A percentile compares a stretch with the other conserved stretches of the same genome.
These are phyloP conservation scores for Neopestalotiopsis sp. DNA, from an alignment of 2,329 filamentous ascomycete species.

Conservation along the genomic window DNA sequence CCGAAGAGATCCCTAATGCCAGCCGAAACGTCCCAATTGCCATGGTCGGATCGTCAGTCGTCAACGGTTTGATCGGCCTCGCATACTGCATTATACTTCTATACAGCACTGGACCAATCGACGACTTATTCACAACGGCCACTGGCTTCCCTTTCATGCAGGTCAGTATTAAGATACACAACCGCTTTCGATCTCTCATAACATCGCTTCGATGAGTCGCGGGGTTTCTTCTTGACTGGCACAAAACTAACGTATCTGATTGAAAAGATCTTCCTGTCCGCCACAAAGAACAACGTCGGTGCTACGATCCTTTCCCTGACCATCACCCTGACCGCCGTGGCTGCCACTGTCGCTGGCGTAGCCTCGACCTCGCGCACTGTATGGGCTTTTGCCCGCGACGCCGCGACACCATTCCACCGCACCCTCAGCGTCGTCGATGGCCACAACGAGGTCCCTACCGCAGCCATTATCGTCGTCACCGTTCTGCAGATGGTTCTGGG, in stretches of 20 bases:
- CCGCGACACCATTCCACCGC: conserved; percentile 42
- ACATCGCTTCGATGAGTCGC: no score
- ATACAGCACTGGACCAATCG: conserved; percentile 46
- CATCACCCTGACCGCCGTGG: conserved; percentile 31
- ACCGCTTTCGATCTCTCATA: no score
- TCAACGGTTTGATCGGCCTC: conserved; percentile 52
- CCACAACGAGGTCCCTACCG: conserved; percentile 41
- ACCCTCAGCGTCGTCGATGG: conserved; percentile 42
- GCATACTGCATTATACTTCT: conserved; percentile 47
- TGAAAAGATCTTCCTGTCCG: conserved; percentile 36
- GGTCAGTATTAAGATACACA: no score
- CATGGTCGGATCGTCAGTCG: conserved; percentile 38
- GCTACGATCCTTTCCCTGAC: conserved; percentile 36
- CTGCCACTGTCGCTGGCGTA: conserved; percentile 36
- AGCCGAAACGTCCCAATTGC: conserved; percentile 38
- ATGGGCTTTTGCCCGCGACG: conserved; percentile 51
- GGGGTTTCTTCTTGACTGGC: no score
- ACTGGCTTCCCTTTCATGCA: conserved; percentile 51
- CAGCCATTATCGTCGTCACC: conserved; percentile 41
- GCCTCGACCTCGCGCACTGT: conserved; percentile 29
- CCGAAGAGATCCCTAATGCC: conserved; percentile 39
- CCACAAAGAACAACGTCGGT: conserved; percentile 29
- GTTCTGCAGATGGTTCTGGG: conserved; percentile 43
- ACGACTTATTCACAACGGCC: conserved; percentile 41
- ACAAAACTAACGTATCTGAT: no score